phyloP scores from a whole-genome alignment of 495 filamentous ascomycete species.

The Lineolata rhizophorae region DNA sequence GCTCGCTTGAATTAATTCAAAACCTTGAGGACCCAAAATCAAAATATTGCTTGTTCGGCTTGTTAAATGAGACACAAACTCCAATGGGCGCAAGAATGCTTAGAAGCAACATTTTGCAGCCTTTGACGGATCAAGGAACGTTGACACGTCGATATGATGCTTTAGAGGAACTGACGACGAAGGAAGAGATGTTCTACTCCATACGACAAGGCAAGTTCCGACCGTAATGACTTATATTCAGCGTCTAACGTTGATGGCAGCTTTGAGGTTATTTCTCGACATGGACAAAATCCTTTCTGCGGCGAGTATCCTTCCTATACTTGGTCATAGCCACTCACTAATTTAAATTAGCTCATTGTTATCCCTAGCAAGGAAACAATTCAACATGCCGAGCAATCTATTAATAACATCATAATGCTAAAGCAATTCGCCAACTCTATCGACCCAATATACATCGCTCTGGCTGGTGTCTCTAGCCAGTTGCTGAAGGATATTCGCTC shows the following conservation, averaged over 20 bases:
- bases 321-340: background rate
- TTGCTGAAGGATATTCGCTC: slow-evolving; percentile 43
- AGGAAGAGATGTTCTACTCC: slow-evolving; percentile 72
- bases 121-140: slow-evolving; percentile 47
- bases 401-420: slow-evolving; percentile 74
- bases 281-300: background rate
- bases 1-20: slow-evolving; percentile 72
- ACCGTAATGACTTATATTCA: background rate
- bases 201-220: slow-evolving; percentile 35
- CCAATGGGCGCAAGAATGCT: slow-evolving; percentile 73
- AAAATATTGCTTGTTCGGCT: slow-evolving; percentile 56
- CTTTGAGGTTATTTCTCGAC: background rate
- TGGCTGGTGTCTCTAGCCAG: slow-evolving; percentile 40
- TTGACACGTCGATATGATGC: slow-evolving; percentile 55
- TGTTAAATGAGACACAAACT: slow-evolving; percentile 68
- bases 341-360: slow-evolving; percentile 34
- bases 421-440: slow-evolving; percentile 58
- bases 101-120: slow-evolving; percentile 67
- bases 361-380: slow-evolving; percentile 43
- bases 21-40: slow-evolving; percentile 58
- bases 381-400: slow-evolving; percentile 48
- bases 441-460: slow-evolving; percentile 40
- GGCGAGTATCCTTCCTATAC: background rate
- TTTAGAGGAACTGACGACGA: slow-evolving; percentile 59
- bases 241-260: background rate